These are phyloP conservation scores for Mesembryanthemum crystallinum DNA, from an alignment of 148 eudicot species.

Conservation along the genomic window DNA sequence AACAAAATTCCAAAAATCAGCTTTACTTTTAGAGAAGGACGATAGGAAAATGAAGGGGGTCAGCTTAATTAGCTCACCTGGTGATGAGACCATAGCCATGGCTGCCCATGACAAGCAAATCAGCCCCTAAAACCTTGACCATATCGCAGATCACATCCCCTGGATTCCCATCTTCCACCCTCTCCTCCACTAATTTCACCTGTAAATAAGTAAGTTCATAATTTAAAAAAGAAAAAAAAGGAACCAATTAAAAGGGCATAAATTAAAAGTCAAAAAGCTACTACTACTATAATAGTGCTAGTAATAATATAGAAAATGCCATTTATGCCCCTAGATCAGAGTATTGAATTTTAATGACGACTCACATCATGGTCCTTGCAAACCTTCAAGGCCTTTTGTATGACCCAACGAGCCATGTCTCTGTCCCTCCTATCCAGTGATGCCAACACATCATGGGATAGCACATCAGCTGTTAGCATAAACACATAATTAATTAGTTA, in stretches of 20 bases:
- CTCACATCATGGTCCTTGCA: constrained; percentile 49
- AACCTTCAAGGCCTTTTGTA: constrained; percentile 53
- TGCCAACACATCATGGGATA: constrained; percentile 42
- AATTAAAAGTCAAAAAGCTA: no score
- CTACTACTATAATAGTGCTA: not conserved
- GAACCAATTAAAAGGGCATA: not conserved
- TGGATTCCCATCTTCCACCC: constrained; percentile 60
- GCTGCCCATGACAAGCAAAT: constrained; percentile 73
- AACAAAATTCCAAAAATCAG: no score
- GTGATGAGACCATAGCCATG: constrained; percentile 66
- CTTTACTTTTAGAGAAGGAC: no score
- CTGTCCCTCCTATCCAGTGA: constrained; percentile 59
- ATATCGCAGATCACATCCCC: constrained; percentile 66
- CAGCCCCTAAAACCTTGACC: constrained; percentile 49
- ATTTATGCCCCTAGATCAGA: not conserved
- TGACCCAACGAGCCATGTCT: constrained; percentile 49
- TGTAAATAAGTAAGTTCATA: constrained; percentile 1
- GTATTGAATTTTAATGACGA: not conserved
- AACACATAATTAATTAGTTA: not conserved
- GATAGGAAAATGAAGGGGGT: no score
- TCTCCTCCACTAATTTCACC: constrained; percentile 54
- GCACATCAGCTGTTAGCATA: constrained; percentile 39
- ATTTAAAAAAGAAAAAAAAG: not conserved
- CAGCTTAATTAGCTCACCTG: no score
- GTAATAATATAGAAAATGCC: not conserved